Evolutionary conservation across 176 grass and related monocot species (phyloP).

Genomic region (Leersia perrieri): DNA sequence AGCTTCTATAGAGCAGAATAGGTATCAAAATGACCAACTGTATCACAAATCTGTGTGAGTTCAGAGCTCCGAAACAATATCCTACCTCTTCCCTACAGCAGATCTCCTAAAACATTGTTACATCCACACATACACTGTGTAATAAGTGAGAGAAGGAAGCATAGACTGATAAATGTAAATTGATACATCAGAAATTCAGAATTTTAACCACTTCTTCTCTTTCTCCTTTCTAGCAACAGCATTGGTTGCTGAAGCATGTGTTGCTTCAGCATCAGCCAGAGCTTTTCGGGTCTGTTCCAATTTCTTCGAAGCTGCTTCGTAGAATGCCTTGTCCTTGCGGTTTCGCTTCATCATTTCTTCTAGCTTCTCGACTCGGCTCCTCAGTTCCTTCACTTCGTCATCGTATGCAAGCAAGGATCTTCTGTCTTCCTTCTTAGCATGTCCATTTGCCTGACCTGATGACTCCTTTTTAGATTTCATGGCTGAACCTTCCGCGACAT

Average conservation of each 20-base stretch:
- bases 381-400: constrained; percentile 77
- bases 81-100: not conserved
- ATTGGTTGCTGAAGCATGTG: constrained; percentile 56
- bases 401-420: constrained; percentile 68
- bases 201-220: constrained; percentile 96
- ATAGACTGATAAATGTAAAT: not conserved
- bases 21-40: not conserved
- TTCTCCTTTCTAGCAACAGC: constrained; percentile 71
- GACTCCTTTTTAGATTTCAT: constrained; percentile 46
- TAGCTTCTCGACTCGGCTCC: constrained; percentile 50
- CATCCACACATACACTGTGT: not conserved
- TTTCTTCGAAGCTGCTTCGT: constrained; percentile 69
- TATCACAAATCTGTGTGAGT: not conserved
- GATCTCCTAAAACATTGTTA: not conserved
- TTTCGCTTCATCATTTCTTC: constrained; percentile 87
- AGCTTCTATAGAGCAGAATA: not conserved
- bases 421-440: constrained; percentile 59
- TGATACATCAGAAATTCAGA: constrained; percentile 34
- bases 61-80: not conserved
- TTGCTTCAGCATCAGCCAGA: constrained; percentile 57
- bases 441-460: constrained; percentile 21
- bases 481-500: constrained; percentile 33
- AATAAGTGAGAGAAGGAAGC: not conserved
- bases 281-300: constrained; percentile 60
- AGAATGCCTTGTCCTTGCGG: constrained; percentile 73